Base-by-base conservation (phyloP, 495 filamentous ascomycete genomes). In the Hypoxylon perforatum region DNA sequence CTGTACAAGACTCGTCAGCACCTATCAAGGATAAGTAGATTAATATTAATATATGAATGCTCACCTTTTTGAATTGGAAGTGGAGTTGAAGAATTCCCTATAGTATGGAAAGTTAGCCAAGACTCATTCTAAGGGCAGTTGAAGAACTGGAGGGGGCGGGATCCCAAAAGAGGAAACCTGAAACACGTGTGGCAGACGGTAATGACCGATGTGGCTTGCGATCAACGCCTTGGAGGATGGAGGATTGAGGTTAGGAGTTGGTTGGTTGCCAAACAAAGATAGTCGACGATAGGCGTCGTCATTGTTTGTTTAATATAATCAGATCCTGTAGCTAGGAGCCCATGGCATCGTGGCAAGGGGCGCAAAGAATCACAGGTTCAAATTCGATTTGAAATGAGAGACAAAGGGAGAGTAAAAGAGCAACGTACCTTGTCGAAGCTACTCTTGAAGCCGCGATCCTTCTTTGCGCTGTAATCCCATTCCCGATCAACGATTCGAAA, bases 401-500 rank as follows among this genome's bases (percentile, higher is more conserved):
- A 51, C 55, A 52, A 45, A 42, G 48, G 57, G 33, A 54, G n/a
- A 62, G 15, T 15, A 41, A 53, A 33, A 46, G 69, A 46, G 60
- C 55, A 66, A 80, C 87, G 69, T 85, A 94, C 92, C 89, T 97
- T 98, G 75, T 99, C 95, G 76, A 98, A 99, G 65, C 90, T 95
- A 74, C 93, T 97, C 77, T 88, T 93, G 74, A 98, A 99, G 0
- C 95, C 95, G 38, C 96, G 86, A 64, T 99, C 95, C 63, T 91
- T 85, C 78, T 97, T 97, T 0, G 95, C 93, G 78, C 91, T 94
- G 74, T 96, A 98, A 77, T 99, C 95, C 95, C 95, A 99, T 79
- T 99, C 96, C 65, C 95, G 93, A 74, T 99, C 95, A 45, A 99
- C 96, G 70, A 99, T 97, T 33, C 95, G 87, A 67, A 99, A 99